A percentile compares a stretch with the other conserved stretches of the same genome.
Evolutionary conservation across 768 basidiomycete genomes (phyloP).

Genomic region (Suillus subalutaceus): DNA sequence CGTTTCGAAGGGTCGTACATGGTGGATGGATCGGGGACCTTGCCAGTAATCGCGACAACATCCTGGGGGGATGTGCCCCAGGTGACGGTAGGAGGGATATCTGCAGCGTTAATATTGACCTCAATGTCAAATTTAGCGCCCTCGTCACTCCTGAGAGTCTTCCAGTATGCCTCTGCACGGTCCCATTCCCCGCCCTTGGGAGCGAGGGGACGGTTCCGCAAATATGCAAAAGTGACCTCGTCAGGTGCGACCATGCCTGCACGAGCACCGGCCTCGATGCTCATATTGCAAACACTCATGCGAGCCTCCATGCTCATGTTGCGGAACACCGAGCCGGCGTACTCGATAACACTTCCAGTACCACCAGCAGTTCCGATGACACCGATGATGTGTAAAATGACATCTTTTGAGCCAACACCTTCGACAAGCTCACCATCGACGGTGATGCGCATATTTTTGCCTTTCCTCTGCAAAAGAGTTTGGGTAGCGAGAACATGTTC

Average conservation of each 20-base stretch:
- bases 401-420: constrained; percentile 89
- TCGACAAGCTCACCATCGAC: constrained; percentile 81
- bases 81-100: constrained; percentile 88
- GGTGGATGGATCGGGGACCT: constrained; percentile 73
- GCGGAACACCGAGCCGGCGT: constrained; percentile 86
- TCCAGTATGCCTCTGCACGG: constrained; percentile 84
- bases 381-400: constrained; percentile 89
- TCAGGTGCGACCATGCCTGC: constrained; percentile 94
- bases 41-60: constrained; percentile 79
- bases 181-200: constrained; percentile 90
- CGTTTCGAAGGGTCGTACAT: constrained; percentile 68
- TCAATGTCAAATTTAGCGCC: constrained; percentile 86
- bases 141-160: constrained; percentile 74
- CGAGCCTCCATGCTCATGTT: constrained; percentile 88
- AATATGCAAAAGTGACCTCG: constrained; percentile 83
- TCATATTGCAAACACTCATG: constrained; percentile 94
- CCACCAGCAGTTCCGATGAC: constrained; percentile 93
- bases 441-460: constrained; percentile 91
- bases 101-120: constrained; percentile 76
- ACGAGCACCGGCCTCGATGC: constrained; percentile 90
- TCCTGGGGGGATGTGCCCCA: constrained; percentile 96
- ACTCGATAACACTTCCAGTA: constrained; percentile 90
- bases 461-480: constrained; percentile 83
- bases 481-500: constrained; percentile 95
- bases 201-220: constrained; percentile 77